Evolutionary conservation across 306 rosid genomes (phyloP).

Genomic region (Cucurbita moschata): DNA sequence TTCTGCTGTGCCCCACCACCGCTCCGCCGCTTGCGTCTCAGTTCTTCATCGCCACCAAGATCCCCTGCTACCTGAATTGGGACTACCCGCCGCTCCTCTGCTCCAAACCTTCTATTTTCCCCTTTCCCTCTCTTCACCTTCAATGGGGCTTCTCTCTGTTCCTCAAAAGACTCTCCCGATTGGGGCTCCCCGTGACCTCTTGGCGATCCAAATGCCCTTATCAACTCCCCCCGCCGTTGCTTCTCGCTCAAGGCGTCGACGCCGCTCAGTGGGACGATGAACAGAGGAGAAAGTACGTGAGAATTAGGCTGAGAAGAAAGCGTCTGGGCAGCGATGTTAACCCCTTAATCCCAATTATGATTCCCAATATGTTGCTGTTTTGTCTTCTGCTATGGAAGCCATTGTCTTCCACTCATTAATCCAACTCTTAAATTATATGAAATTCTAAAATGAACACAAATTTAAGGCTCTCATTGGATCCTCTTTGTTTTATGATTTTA

Average conservation of each 20-base stretch:
- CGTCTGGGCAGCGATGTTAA: conserved; percentile 20
- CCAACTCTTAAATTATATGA: too few relatives aligned
- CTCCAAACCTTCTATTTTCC: conserved; percentile 8
- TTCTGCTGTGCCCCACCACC: conserved; percentile 52
- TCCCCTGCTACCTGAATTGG: conserved; percentile 72
- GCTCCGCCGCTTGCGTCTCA: conserved; percentile 61
- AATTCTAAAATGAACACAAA: neutral
- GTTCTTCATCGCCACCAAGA: conserved; percentile 45
- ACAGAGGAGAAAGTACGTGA: conserved; percentile 28
- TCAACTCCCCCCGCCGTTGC: conserved; percentile 65
- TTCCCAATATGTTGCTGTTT: conserved; percentile 47
- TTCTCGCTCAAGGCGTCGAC: conserved; percentile 47
- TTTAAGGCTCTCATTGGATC: neutral
- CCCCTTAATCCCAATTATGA: conserved; percentile 33
- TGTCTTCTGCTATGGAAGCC: conserved; percentile 56
- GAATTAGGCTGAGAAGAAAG: conserved; percentile 42
- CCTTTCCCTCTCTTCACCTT: conserved; percentile 28
- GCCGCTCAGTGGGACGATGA: conserved; percentile 46
- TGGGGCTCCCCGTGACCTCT: conserved; percentile 34
- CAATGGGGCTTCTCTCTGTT: conserved; percentile 45
- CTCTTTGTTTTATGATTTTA: neutral
- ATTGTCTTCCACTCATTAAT: conserved; percentile 1
- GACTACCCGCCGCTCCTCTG: conserved; percentile 83
- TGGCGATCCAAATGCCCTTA: conserved; percentile 83
- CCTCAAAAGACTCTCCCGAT: conserved; percentile 37